Evolutionary conservation across 495 filamentous ascomycete genomes (phyloP).

Genomic region (Penicillium atrosanguineum): DNA sequence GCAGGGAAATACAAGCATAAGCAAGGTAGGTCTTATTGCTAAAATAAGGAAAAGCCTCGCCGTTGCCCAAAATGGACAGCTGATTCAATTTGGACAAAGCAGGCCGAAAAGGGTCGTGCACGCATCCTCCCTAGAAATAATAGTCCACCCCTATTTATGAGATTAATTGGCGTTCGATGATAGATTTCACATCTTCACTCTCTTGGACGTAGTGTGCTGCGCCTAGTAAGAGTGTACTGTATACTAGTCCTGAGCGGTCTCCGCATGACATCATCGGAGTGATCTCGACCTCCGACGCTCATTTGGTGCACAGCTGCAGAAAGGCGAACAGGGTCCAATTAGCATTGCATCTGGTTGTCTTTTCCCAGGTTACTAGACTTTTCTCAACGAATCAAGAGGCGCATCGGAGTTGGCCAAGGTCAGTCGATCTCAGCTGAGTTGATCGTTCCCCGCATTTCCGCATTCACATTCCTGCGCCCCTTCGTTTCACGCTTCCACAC

Average conservation of each 20-base stretch:
- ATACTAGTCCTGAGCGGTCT: slow-evolving; percentile 3
- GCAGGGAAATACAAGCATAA: too few species aligned
- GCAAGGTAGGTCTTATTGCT: too few species aligned
- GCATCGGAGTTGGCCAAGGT: neutral
- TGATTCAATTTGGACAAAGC: too few species aligned
- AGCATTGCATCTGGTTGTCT: neutral
- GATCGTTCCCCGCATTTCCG: slow-evolving; percentile 24
- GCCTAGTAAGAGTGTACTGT: too few species aligned
- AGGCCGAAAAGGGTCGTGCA: too few species aligned
- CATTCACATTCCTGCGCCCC: slow-evolving; percentile 12
- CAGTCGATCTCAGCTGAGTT: slow-evolving; percentile 6
- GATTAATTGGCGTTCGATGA: too few species aligned
- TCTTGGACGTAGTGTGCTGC: too few species aligned
- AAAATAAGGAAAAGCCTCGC: too few species aligned
- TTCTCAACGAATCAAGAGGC: neutral
- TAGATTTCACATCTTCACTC: too few species aligned
- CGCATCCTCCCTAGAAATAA: too few species aligned
- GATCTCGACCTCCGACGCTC: neutral
- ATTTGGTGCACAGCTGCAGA: neutral
- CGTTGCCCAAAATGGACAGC: too few species aligned
- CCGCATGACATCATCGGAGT: slow-evolving; percentile 30
- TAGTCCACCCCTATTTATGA: too few species aligned
- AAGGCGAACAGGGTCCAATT: neutral
- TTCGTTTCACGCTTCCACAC: slow-evolving; percentile 9
- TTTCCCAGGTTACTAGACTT: neutral